Evolutionary conservation across 2,329 filamentous ascomycete species (phyloP).

Genomic region (Paracorniculantispora psalliotae): DNA sequence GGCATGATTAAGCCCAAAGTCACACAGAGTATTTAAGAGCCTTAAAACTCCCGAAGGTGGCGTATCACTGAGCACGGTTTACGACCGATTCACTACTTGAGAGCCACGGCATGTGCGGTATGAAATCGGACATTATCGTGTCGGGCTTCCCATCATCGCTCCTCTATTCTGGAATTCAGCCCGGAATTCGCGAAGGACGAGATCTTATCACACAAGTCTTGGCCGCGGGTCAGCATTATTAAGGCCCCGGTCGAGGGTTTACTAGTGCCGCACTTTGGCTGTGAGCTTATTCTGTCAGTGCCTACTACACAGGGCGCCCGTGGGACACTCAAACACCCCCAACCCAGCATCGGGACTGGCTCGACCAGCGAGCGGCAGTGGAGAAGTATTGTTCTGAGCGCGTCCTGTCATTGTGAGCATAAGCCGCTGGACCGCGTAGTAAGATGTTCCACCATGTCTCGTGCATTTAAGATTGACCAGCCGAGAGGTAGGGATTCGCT

Average conservation of each 20-base stretch:
- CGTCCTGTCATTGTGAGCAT: background rate
- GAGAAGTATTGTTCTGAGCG: background rate
- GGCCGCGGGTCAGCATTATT: conserved; percentile 9
- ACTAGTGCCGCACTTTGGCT: background rate
- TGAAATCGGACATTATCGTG: too few relatives aligned
- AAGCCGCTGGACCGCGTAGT: background rate
- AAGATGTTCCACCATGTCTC: conserved; percentile 1
- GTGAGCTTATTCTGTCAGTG: background rate
- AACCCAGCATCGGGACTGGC: conserved; percentile 2
- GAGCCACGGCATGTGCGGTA: too few relatives aligned
- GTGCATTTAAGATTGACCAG: background rate
- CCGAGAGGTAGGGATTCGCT: background rate
- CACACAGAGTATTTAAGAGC: too few relatives aligned
- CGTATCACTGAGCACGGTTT: too few relatives aligned
- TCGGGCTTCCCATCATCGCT: too few relatives aligned
- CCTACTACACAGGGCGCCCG: background rate
- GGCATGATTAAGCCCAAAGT: too few relatives aligned
- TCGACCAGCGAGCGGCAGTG: background rate
- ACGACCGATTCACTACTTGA: too few relatives aligned
- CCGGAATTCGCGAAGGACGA: background rate
- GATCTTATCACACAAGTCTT: background rate
- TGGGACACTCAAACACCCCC: background rate
- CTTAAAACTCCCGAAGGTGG: too few relatives aligned
- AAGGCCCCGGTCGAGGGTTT: background rate
- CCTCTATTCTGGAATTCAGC: background rate